Conservation (phyloP, 1,284 basidiomycete species). For the Pyrrhoderma lamaoense region DNA sequence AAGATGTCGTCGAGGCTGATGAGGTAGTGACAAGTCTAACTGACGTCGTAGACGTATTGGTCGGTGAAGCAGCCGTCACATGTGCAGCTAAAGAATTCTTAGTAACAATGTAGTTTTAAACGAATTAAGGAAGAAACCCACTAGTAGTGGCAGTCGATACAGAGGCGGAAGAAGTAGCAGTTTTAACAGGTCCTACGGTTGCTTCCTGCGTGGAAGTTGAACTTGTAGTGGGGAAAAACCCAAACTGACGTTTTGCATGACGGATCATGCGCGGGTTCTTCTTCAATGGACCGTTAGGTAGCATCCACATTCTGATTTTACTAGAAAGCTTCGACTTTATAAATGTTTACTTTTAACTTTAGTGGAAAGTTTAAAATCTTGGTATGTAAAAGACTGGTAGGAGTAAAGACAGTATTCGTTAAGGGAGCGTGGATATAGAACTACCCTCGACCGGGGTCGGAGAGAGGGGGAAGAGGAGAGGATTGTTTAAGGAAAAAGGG, state of each 20-base stretch:
- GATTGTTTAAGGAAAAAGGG: background rate
- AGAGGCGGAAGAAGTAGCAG: background rate
- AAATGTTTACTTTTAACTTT: no score
- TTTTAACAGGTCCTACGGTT: no score
- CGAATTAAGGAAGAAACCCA: background rate
- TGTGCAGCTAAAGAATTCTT: no score
- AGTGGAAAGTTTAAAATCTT: no score
- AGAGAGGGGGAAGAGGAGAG: background rate
- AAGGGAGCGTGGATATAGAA: background rate
- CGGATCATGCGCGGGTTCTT: slow-evolving; percentile 11
- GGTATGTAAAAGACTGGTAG: slow-evolving; percentile 8
- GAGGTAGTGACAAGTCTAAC: background rate
- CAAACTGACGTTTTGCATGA: slow-evolving; percentile 7
- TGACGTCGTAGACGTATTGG: background rate
- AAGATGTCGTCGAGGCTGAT: background rate
- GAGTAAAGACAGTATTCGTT: slow-evolving; percentile 10
- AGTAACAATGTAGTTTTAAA: no score
- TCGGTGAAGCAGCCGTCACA: background rate
- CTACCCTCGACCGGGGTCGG: background rate
- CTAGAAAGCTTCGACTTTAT: no score
- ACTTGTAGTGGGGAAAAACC: slow-evolving; percentile 1
- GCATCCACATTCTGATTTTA: background rate
- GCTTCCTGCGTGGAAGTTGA: background rate
- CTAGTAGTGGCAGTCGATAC: background rate
- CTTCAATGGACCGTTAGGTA: background rate